These are phyloP conservation scores for Diutina rugosa DNA, from an alignment of 1,139 yeast species.

Conservation along the genomic window DNA sequence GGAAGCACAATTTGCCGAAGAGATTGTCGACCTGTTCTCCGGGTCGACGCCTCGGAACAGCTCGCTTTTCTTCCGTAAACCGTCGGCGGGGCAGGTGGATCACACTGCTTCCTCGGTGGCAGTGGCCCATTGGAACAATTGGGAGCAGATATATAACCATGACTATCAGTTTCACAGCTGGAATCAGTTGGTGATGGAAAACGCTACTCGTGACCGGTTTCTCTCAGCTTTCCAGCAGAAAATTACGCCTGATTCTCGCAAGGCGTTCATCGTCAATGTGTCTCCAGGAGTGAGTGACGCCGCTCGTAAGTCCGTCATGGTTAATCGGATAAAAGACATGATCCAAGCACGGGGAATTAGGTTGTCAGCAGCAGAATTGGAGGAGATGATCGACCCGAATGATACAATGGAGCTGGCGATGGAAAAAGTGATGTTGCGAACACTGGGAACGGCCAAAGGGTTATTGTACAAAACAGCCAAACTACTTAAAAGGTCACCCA, in stretches of 20 bases:
- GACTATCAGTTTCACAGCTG: slow-evolving; percentile 22
- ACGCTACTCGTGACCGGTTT: slow-evolving; percentile 16
- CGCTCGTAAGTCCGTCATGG: not conserved
- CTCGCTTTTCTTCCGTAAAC: slow-evolving; percentile 9
- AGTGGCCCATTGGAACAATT: slow-evolving; percentile 27
- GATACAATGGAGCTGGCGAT: not conserved
- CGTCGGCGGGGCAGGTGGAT: slow-evolving; percentile 15
- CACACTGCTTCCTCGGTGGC: slow-evolving; percentile 12
- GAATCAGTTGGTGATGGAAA: slow-evolving; percentile 9
- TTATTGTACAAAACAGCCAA: not conserved
- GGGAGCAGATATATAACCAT: slow-evolving; percentile 35
- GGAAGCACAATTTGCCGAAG: slow-evolving; percentile 17
- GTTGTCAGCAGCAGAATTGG: not conserved
- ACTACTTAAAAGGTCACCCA: not conserved
- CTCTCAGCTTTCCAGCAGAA: slow-evolving; percentile 14
- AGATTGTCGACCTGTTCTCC: slow-evolving; percentile 21
- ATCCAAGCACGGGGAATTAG: too few species aligned
- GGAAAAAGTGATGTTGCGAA: not conserved
- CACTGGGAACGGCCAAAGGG: not conserved
- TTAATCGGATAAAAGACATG: not conserved
- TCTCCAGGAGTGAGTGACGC: not conserved
- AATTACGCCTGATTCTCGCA: not conserved
- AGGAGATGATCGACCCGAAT: not conserved
- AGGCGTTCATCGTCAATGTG: not conserved
- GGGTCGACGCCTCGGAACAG: slow-evolving; percentile 11